Conservation (phyloP, 305 asterid genomes). For the Fraxinus dipetala region DNA sequence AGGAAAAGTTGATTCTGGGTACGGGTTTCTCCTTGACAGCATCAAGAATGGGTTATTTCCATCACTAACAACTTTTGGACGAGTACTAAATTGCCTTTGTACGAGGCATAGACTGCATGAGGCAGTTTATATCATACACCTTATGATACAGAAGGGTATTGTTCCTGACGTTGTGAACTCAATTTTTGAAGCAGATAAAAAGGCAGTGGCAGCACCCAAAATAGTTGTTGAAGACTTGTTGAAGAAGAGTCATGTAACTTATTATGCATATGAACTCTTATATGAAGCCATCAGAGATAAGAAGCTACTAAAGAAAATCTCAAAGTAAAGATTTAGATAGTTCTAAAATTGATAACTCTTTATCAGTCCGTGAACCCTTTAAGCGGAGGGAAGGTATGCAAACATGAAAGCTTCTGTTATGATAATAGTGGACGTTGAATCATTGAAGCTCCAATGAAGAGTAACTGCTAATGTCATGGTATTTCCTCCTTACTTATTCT, state of each 20-base stretch:
- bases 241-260: conserved; percentile 68
- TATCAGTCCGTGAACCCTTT: conserved; percentile 12
- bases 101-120: conserved; percentile 58
- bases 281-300: conserved; percentile 74
- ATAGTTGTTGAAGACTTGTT: conserved; percentile 74
- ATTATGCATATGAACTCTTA: conserved; percentile 67
- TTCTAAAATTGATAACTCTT: conserved; percentile 19
- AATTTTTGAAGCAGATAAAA: conserved; percentile 76
- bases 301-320: conserved; percentile 48
- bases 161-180: conserved; percentile 69
- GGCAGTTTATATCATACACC: conserved; percentile 60
- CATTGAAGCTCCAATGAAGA: conserved; percentile 7
- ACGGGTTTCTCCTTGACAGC: conserved; percentile 49
- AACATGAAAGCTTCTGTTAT: conserved; percentile 20
- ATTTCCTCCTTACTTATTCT: conserved; percentile 1
- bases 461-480: conserved; percentile 26
- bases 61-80: conserved; percentile 60
- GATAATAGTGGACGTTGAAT: conserved; percentile 5
- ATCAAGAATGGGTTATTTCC: conserved; percentile 55
- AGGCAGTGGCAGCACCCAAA: conserved; percentile 78
- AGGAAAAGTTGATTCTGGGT: conserved; percentile 58
- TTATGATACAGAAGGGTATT: conserved; percentile 71
- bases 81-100: conserved; percentile 76
- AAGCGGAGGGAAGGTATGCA: conserved; percentile 1
- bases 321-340: conserved; percentile 19